These are phyloP conservation scores for Sungouiella thailandica DNA, from an alignment of 805 yeast genomes.

Conservation along the genomic window DNA sequence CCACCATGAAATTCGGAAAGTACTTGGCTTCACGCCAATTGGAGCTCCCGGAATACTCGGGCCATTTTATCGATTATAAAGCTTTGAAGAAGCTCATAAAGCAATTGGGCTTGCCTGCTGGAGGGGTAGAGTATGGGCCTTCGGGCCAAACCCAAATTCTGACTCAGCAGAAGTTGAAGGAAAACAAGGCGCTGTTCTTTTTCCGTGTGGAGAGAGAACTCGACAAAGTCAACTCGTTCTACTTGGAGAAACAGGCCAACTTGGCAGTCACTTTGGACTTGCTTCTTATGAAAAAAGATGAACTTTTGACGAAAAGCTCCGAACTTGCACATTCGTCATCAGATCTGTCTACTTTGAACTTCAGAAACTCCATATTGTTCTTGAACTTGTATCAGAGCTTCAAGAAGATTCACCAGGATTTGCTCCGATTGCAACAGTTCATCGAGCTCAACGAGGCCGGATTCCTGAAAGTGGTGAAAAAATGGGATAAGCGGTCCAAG, in stretches of 20 bases:
- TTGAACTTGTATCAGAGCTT: conserved; percentile 83
- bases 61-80: conserved; percentile 91
- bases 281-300: conserved; percentile 64
- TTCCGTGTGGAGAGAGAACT: conserved; percentile 90
- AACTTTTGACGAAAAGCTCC: conserved; percentile 30
- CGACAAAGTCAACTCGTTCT: conserved; percentile 91
- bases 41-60: conserved; percentile 92
- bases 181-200: conserved; percentile 84
- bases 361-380: conserved; percentile 69
- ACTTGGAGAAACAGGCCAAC: conserved; percentile 86
- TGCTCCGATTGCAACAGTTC: conserved; percentile 85
- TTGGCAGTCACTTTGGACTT: conserved; percentile 75
- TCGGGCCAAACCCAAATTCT: conserved; percentile 25
- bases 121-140: conserved; percentile 14
- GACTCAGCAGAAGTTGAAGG: conserved; percentile 56
- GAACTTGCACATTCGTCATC: conserved; percentile 8
- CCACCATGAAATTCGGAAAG: conserved; percentile 82
- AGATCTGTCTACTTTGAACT: conserved; percentile 24
- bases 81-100: conserved; percentile 89
- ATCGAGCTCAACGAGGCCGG: conserved; percentile 95
- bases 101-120: conserved; percentile 52
- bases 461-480: conserved; percentile 89
- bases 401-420: conserved; percentile 82
- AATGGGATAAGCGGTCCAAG: conserved; percentile 97
- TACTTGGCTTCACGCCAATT: conserved; percentile 90